Evolutionary conservation across 108 stramenopile genomes (phyloP).

Genomic region (Nitzschia sp.): DNA sequence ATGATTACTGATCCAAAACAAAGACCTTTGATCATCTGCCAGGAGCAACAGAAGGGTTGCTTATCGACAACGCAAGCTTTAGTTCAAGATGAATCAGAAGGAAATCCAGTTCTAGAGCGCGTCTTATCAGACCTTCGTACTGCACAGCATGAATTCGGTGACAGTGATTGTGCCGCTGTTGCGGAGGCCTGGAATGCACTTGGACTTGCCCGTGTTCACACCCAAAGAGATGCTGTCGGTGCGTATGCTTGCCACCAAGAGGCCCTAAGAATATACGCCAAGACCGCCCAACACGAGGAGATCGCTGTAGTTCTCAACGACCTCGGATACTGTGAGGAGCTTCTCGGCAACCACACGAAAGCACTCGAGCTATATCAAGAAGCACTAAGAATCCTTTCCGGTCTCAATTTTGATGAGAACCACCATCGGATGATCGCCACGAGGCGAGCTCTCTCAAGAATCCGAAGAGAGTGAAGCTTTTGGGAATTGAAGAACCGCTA

Average conservation of each 20-base stretch:
- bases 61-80: too few species aligned
- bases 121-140: slow-evolving; percentile 9
- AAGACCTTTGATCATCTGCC: too few species aligned
- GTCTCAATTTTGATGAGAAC: neutral
- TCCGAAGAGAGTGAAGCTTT: slow-evolving; percentile 3
- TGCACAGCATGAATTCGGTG: slow-evolving; percentile 13
- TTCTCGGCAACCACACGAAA: slow-evolving; percentile 8
- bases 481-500: neutral
- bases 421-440: slow-evolving; percentile 19
- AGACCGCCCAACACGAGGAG: neutral
- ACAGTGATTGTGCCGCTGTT: neutral
- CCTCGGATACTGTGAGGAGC: slow-evolving; percentile 30
- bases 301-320: slow-evolving; percentile 32
- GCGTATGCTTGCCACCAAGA: slow-evolving; percentile 31
- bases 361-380: slow-evolving; percentile 21
- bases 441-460: slow-evolving; percentile 16
- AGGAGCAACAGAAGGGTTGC: too few species aligned
- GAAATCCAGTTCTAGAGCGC: slow-evolving; percentile 15
- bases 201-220: slow-evolving; percentile 38
- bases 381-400: slow-evolving; percentile 8
- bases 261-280: slow-evolving; percentile 17
- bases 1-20: too few species aligned
- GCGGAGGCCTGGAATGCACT: slow-evolving; percentile 37
- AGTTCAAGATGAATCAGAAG: slow-evolving; percentile 2
- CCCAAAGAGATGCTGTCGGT: slow-evolving; percentile 31